These are phyloP conservation scores for Pseudocercospora musae DNA, from an alignment of 2,329 filamentous ascomycete species.

Conservation along the genomic window DNA sequence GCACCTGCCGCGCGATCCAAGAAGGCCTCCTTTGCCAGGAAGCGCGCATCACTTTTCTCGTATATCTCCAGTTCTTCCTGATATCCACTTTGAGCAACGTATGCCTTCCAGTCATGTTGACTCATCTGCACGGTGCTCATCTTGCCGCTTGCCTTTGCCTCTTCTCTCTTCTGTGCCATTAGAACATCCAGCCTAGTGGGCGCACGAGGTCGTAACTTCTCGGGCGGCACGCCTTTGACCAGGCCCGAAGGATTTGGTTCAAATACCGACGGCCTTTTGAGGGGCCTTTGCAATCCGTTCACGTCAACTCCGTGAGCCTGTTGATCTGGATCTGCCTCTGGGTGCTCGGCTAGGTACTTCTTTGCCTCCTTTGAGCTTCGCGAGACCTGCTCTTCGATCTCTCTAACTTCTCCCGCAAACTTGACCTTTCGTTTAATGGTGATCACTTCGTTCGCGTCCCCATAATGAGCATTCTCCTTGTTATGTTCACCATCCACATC, in stretches of 20 bases:
- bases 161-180: conserved; percentile 35
- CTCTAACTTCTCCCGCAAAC: conserved; percentile 55
- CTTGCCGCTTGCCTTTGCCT: conserved; percentile 48
- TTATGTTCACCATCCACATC: conserved; percentile 22
- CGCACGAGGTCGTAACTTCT: conserved; percentile 41
- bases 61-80: conserved; percentile 60
- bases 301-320: conserved; percentile 30
- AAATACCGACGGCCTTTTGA: conserved; percentile 48
- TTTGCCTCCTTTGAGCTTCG: conserved; percentile 55
- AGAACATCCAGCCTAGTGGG: conserved; percentile 33
- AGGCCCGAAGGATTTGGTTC: conserved; percentile 50
- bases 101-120: conserved; percentile 62
- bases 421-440: conserved; percentile 57
- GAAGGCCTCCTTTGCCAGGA: conserved; percentile 61
- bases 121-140: conserved; percentile 67
- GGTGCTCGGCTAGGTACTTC: conserved; percentile 47
- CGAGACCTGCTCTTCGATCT: conserved; percentile 52
- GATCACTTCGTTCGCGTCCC: conserved; percentile 45
- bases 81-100: conserved; percentile 59
- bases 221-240: conserved; percentile 45
- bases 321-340: conserved; percentile 33
- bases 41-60: conserved; percentile 60
- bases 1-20: conserved; percentile 56
- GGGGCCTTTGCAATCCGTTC: conserved; percentile 38
- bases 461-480: conserved; percentile 23